Conservation (phyloP, 768 basidiomycete genomes). For the Collybia nuda region DNA sequence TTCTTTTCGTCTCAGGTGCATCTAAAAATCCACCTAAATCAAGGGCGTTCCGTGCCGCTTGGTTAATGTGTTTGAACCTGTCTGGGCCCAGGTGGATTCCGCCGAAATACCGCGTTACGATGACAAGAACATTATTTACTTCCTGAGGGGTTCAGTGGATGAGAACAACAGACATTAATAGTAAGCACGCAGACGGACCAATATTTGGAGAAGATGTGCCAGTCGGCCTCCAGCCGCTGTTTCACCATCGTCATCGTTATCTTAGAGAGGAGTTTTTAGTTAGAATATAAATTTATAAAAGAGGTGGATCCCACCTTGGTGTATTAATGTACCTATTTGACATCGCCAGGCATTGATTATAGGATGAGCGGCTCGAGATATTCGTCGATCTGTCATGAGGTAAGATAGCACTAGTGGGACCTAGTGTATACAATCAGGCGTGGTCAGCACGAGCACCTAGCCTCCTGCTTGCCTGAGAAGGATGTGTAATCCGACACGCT, state of each 20-base stretch:
- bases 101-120: constrained; percentile 94
- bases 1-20: constrained; percentile 33
- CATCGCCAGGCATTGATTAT: constrained; percentile 84
- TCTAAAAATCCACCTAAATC: constrained; percentile 88
- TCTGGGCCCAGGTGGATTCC: constrained; percentile 90
- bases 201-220: constrained; percentile 86
- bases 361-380: constrained; percentile 76
- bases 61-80: constrained; percentile 91
- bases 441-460: background rate
- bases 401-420: constrained; percentile 67
- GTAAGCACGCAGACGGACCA: constrained; percentile 44
- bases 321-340: constrained; percentile 61
- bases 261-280: constrained; percentile 33
- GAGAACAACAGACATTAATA: background rate
- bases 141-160: constrained; percentile 44
- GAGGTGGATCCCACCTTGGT: constrained; percentile 56
- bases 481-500: constrained; percentile 77
- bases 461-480: constrained; percentile 57
- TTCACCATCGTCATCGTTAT: constrained; percentile 96
- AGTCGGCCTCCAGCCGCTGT: constrained; percentile 88
- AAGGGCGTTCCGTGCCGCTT: constrained; percentile 89
- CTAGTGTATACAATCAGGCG: constrained; percentile 31
- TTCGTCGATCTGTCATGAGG: constrained; percentile 69
- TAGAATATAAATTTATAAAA: background rate
- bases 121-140: constrained; percentile 78